Base-by-base conservation (phyloP, 2,329 filamentous ascomycete species). In the Xylaria arbuscula region DNA sequence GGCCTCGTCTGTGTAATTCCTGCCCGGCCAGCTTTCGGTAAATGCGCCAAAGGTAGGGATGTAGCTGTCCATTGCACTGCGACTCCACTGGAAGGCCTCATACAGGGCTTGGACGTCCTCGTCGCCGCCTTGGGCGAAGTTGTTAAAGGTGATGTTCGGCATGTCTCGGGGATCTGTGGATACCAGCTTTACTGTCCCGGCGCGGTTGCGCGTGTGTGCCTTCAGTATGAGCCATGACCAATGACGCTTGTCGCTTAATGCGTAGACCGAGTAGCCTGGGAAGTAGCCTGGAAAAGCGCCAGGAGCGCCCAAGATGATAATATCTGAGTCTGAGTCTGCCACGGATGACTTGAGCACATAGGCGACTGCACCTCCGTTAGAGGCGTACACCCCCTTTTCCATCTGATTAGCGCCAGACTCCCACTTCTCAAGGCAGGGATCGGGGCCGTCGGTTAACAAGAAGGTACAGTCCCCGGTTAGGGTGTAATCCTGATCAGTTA, bases 61-160 rank as follows among this genome's bases (percentile, higher is more conserved):
- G 40, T 69, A 62, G 40, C 11, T 53, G 24, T 50, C 40, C 51
- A 80, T 70, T 4, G 84, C 82, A 3, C 83, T 77, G 2, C 88
- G 85, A 0, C 84, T 80, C 5, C 87, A 82, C 62, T 82, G 73
- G 34, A 90, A 76, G 0, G 82, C 86, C 72, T 91, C 88, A 28
- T 81, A 80, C 22, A 89, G 68, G 0, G 88, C 86, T 48, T 88
- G 84, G 7, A 86, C 75, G 54, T 87, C 82, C 19, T 82, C 79
- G 0, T 77, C 78, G 8, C 81, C 79, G 7, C 86, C 85, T 80
- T 72, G 81, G 75, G 81, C 77, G 81, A 83, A 88, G 75, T 83
- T 88, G 71, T 85, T 84, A 79, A 89, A 89, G 70, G 84, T 83
- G 73, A 90, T 90, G 28, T 85, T 78, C 0, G 89, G 89, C 24